Evolutionary conservation across 225 moss, liverwort and hornwort species (phyloP).

Genomic region (Physcomitrium patens): DNA sequence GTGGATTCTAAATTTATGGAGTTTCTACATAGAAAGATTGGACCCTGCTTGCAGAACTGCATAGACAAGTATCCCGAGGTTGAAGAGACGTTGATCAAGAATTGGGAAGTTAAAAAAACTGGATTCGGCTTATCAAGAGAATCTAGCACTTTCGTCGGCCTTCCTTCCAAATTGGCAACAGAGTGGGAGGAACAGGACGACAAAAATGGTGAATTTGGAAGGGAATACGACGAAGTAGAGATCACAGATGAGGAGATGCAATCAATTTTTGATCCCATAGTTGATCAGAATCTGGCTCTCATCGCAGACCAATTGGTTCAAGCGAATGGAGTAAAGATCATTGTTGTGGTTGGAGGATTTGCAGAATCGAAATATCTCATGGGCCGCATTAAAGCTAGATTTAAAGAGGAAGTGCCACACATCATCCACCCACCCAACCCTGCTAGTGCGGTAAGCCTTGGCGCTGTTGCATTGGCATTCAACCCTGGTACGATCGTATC

Average conservation of each 20-base stretch:
- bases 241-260: conserved; percentile 29
- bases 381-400: conserved; percentile 29
- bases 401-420: not conserved
- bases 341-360: conserved; percentile 58
- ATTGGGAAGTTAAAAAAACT: conserved; percentile 35
- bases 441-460: conserved; percentile 42
- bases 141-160: conserved; percentile 2
- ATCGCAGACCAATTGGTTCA: conserved; percentile 27
- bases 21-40: conserved; percentile 35
- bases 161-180: conserved; percentile 14
- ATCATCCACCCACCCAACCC: conserved; percentile 46
- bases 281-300: conserved; percentile 30
- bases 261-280: conserved; percentile 38
- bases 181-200: conserved; percentile 33
- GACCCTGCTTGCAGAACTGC: conserved; percentile 36
- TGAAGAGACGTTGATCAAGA: conserved; percentile 18
- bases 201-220: not conserved
- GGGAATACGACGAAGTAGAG: conserved; percentile 38
- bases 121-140: conserved; percentile 27
- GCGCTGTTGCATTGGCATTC: conserved; percentile 46
- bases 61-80: conserved; percentile 1
- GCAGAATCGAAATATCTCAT: conserved; percentile 50
- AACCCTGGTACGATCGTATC: conserved; percentile 34
- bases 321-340: not conserved
- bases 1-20: conserved; percentile 38